Evolutionary conservation across 345 rosid species (phyloP), one percentile per base, ranked within the genome.

Genomic region (Lepidium sativum): DNA sequence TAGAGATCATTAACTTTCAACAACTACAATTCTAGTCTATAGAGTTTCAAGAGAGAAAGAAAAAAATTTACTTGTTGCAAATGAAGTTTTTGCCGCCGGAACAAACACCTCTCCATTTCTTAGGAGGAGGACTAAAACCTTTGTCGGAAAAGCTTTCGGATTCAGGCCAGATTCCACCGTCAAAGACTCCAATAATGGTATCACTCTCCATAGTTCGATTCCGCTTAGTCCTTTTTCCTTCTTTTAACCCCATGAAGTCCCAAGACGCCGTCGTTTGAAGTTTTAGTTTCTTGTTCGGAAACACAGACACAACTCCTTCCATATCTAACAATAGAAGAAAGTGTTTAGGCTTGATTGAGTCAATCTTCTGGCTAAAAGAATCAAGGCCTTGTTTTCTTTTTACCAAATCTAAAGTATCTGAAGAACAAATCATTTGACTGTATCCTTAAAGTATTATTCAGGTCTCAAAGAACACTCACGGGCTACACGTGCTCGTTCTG

Each of bases 251-350:
- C 53, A 60, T 16, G 7, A 29, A 82, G 41, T 77, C 77, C 89
- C 86, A 84, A 2, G 83, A 84, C 65, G 73, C 71, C 18, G 86
- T 82, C 2, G 86, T 82, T 3, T 64, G 80, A 23, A 70, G 73
- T 9, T 78, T 45, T 8, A 45, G 14, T 3, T 18, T 77, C 35
- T 4, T 67, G 20, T 57, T 80, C 0, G 82, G 86, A n/a, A 80
- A 78, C 14, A 84, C 73, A 9, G 83, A 80, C 10, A 80, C 75
- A 34, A 75, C 80, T 44, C 47, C 76, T 9, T 73, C 16, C 69
- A 61, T 49, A 7, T 62, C 80, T 74, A 68, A 10, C 47, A 6
- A 45, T 16, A 33, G 39, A 3, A 16, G 13, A 2, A 31, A 32
- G 13, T 0, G 0, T 15, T 32, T 32, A 16, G 54, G 29, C 13